Conservation (phyloP, 805 yeast species). For the Wickerhamomyces silvicola region DNA sequence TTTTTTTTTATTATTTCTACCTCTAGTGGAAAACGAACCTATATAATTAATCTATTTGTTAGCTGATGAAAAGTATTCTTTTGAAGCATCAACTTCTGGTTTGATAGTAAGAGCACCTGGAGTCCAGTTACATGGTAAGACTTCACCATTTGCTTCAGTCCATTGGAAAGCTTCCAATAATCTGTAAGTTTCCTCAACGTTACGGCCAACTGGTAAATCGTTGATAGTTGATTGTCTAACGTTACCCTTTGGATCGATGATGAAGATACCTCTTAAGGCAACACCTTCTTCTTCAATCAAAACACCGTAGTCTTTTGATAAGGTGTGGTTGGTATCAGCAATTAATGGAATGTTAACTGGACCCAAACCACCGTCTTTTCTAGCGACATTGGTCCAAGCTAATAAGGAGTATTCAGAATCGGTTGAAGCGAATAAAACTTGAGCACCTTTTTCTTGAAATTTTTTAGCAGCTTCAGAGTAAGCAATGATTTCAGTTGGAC, state of each 20-base stretch:
- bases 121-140: slow-evolving; percentile 99
- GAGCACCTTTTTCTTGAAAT: slow-evolving; percentile 81
- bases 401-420: slow-evolving; percentile 96
- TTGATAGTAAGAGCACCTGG: slow-evolving; percentile 91
- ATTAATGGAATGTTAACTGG: slow-evolving; percentile 89
- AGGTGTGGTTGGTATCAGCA: slow-evolving; percentile 94
- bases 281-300: slow-evolving; percentile 93
- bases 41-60: too few relatives aligned
- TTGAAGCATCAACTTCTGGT: slow-evolving; percentile 71
- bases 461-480: slow-evolving; percentile 92
- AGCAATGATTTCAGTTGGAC: slow-evolving; percentile 99
- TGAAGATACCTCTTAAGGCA: slow-evolving; percentile 96
- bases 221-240: slow-evolving; percentile 97
- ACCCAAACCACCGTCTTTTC: slow-evolving; percentile 98
- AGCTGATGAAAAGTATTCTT: slow-evolving; percentile 69
- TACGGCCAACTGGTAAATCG: slow-evolving; percentile 99
- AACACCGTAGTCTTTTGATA: slow-evolving; percentile 96
- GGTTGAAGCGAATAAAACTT: slow-evolving; percentile 92
- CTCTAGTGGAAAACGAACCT: too few relatives aligned
- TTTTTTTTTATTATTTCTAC: too few relatives aligned
- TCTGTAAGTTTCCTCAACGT: slow-evolving; percentile 96
- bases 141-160: slow-evolving; percentile 99
- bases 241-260: slow-evolving; percentile 92
- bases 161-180: slow-evolving; percentile 98
- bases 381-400: slow-evolving; percentile 96